These are phyloP conservation scores for Eudorina sp. DNA, from an alignment of 139 green algal species.

Conservation along the genomic window DNA sequence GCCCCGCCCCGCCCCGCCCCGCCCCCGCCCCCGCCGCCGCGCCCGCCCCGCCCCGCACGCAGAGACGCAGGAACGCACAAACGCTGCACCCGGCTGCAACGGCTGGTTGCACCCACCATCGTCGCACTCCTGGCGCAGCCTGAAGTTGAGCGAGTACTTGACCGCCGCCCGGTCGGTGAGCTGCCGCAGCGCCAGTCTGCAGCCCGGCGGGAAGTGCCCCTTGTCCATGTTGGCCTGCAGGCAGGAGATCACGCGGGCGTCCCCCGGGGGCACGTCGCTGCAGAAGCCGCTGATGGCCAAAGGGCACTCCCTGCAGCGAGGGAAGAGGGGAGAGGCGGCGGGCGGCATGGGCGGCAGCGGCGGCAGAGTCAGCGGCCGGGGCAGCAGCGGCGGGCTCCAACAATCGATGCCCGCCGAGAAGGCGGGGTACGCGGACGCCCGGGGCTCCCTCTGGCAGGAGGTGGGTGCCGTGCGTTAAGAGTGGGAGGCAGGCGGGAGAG, in stretches of 20 bases:
- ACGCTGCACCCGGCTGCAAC: too few species aligned
- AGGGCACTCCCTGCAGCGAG: constrained; percentile 51
- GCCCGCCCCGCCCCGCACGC: too few species aligned
- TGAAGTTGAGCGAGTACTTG: constrained; percentile 60
- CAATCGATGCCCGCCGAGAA: too few species aligned
- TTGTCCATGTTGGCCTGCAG: constrained; percentile 51
- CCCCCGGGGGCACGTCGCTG: constrained; percentile 43
- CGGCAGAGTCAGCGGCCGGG: too few species aligned
- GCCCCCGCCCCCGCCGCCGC: too few species aligned
- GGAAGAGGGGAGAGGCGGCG: not conserved
- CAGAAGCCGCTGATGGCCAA: constrained; percentile 58
- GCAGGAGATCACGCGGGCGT: constrained; percentile 50
- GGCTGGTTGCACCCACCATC: constrained; percentile 34
- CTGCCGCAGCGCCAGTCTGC: constrained; percentile 33
- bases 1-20: too few species aligned
- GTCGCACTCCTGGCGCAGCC: constrained; percentile 43
- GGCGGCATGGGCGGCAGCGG: too few species aligned
- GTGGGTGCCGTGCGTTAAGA: not conserved
- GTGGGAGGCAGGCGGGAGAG: not conserved
- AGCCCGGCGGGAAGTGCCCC: constrained; percentile 52
- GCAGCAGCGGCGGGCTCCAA: too few species aligned
- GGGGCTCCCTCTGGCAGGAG: not conserved
- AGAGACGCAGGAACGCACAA: not conserved
- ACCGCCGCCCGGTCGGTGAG: constrained; percentile 18
- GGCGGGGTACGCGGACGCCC: too few species aligned